Evolutionary conservation across 2,329 filamentous ascomycete species (phyloP).

Genomic region (Plenodomus biglobosus): DNA sequence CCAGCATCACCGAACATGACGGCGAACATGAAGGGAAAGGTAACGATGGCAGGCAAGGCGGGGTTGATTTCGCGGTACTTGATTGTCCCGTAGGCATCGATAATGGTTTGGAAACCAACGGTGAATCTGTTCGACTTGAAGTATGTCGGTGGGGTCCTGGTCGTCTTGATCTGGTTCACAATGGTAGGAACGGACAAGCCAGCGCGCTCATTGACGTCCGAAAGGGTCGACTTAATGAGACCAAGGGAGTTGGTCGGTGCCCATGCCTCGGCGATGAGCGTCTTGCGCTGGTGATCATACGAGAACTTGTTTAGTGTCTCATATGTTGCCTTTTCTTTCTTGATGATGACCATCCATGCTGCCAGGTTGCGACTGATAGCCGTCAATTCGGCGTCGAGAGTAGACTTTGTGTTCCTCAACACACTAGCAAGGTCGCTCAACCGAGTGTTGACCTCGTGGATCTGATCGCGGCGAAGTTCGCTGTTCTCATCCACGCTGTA

Average conservation of each 20-base stretch:
- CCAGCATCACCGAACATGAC: constrained; percentile 99
- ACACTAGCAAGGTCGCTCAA: constrained; percentile 90
- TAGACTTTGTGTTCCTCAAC: constrained; percentile 90
- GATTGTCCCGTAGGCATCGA: constrained; percentile 95
- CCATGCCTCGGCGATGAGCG: constrained; percentile 96
- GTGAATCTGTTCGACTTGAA: constrained; percentile 99
- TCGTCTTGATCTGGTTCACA: constrained; percentile 95
- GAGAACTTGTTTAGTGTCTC: constrained; percentile 94
- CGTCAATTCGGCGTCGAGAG: constrained; percentile 86
- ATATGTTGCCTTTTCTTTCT: constrained; percentile 98
- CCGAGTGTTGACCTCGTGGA: constrained; percentile 94
- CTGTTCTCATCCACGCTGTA: constrained; percentile 98
- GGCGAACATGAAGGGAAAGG: constrained; percentile 98
- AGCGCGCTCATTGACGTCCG: constrained; percentile 94
- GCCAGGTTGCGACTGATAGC: constrained; percentile 91
- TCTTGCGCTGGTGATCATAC: constrained; percentile 93
- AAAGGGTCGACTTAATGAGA: constrained; percentile 87
- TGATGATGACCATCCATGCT: constrained; percentile 95
- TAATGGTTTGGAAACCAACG: constrained; percentile 96
- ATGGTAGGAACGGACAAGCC: constrained; percentile 97
- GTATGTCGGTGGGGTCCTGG: constrained; percentile 96
- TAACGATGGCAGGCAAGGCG: constrained; percentile 90
- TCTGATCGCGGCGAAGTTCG: constrained; percentile 90
- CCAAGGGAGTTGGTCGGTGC: constrained; percentile 88
- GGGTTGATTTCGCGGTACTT: constrained; percentile 98